Base-by-base conservation (phyloP, 2,329 filamentous ascomycete genomes). In the Trichoderma hamatum region DNA sequence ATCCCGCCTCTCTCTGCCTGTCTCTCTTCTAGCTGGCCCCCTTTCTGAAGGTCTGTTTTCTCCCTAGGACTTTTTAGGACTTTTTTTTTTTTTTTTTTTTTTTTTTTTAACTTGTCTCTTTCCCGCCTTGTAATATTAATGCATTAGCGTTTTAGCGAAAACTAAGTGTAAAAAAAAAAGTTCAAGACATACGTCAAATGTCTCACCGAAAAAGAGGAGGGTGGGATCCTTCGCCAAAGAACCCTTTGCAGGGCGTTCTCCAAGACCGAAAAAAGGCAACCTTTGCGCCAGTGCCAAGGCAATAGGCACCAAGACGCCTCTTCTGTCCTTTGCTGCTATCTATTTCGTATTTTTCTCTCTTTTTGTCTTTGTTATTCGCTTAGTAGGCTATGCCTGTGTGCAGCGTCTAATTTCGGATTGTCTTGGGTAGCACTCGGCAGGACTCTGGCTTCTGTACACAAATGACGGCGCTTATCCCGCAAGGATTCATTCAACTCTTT, bases 381-480 rank as follows among this genome's bases (percentile, higher is more conserved):
- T 6, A 2, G 46, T 10, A 10, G 60, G 60, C 60, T 52, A 21
- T 52, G 60, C 43, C 39, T 10, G 39, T 34, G 30, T 39, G 1
- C 30, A 39, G 62, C 62, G 62, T 65, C 62, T 65, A 65, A 61
- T 56, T 54, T 34, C 61, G 39, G 39, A 43, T 43, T 32, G 11
- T 30, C 21, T 64, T 56, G 36, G 34, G 51, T 65, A 16, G 16
- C 61, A 64, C 61, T 10, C 43, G 34, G 34, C 5, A 36, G 34
- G 16, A 43, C 39, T 43, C 54, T 19, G 32, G 39, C 59, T 51
- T 51, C 21, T 1, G 4, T 26, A 43, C 19, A 26, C 13, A 49
- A 26, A n/a, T 28, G 63, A 36, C 39, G 63, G 63, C 63, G 63
- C 63, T 66, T 66, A 66, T 66, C 39, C 52, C 63, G 19, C 63